A percentile compares a stretch with the other conserved stretches of the same genome.
Conservation (phyloP, 1,139 yeast species). For the Suhomyces terraborum region DNA sequence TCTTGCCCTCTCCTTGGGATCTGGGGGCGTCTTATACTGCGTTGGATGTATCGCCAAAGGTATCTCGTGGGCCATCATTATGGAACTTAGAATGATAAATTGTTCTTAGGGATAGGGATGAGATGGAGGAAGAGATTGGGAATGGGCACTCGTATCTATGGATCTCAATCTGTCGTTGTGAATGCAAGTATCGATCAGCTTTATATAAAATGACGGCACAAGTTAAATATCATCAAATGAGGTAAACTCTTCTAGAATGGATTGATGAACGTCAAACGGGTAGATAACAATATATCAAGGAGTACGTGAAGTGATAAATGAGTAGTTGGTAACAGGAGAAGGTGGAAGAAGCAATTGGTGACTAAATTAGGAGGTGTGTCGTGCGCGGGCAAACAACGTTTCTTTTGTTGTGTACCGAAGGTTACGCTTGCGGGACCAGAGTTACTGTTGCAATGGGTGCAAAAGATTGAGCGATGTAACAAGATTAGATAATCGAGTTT, state of each 20-base stretch:
- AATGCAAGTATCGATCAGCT: too few relatives aligned
- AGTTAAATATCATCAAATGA: neutral
- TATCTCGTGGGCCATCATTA: slow-evolving; percentile 47
- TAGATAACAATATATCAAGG: neutral
- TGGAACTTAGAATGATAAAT: slow-evolving; percentile 6
- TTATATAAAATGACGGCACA: neutral
- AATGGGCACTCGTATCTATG: too few relatives aligned
- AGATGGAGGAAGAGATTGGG: neutral
- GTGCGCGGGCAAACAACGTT: slow-evolving; percentile 9
- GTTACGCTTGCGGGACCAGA: slow-evolving; percentile 4
- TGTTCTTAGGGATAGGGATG: slow-evolving; percentile 8
- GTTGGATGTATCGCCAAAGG: slow-evolving; percentile 30
- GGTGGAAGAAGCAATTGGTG: slow-evolving; percentile 3
- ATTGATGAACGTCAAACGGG: neutral
- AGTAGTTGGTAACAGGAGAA: neutral
- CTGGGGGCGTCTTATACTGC: slow-evolving; percentile 13
- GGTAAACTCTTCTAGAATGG: neutral
- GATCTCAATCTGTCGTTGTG: too few relatives aligned
- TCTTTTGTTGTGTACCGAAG: slow-evolving; percentile 4
- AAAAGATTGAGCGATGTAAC: too few relatives aligned
- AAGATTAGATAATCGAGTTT: neutral
- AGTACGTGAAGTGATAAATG: neutral
- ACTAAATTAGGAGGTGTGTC: neutral
- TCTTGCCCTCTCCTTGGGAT: slow-evolving; percentile 2
- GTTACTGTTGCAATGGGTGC: slow-evolving; percentile 9